These are phyloP conservation scores for Mycena alexandri DNA, from an alignment of 768 basidiomycete genomes.

Conservation along the genomic window DNA sequence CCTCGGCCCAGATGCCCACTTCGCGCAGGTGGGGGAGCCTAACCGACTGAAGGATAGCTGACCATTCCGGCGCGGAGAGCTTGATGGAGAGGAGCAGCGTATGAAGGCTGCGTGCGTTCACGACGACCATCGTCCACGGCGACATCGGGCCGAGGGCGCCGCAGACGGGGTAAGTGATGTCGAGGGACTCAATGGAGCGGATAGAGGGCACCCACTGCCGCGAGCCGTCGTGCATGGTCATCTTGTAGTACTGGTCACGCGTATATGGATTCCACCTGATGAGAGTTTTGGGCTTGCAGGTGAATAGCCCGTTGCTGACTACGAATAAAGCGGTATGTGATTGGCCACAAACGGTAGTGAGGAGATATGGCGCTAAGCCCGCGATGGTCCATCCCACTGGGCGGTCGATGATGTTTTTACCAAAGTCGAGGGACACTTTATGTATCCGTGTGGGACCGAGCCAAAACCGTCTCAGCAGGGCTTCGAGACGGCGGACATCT, in stretches of 20 bases:
- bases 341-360: conserved; percentile 15
- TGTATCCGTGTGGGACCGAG: background rate
- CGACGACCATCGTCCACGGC: conserved; percentile 24
- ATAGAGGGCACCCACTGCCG: conserved; percentile 31
- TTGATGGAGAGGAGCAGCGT: conserved; percentile 24
- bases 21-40: conserved; percentile 15
- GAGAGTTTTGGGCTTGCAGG: conserved; percentile 10
- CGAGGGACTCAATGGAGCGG: conserved; percentile 6
- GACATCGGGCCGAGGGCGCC: background rate
- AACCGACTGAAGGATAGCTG: conserved; percentile 10
- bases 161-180: conserved; percentile 18
- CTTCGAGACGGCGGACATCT: conserved; percentile 22
- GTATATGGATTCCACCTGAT: conserved; percentile 24
- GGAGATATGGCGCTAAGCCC: background rate
- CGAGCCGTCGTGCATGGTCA: conserved; percentile 28
- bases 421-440: conserved; percentile 16
- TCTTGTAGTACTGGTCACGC: conserved; percentile 5
- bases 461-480: conserved; percentile 2
- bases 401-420: conserved; percentile 1
- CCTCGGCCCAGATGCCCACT: conserved; percentile 22
- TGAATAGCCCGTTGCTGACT: conserved; percentile 16
- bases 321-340: conserved; percentile 16
- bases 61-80: conserved; percentile 19
- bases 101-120: background rate
- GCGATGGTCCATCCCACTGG: conserved; percentile 15